phyloP scores from a whole-genome alignment of 805 yeast species.

The Grigorovia transvaalensis region DNA sequence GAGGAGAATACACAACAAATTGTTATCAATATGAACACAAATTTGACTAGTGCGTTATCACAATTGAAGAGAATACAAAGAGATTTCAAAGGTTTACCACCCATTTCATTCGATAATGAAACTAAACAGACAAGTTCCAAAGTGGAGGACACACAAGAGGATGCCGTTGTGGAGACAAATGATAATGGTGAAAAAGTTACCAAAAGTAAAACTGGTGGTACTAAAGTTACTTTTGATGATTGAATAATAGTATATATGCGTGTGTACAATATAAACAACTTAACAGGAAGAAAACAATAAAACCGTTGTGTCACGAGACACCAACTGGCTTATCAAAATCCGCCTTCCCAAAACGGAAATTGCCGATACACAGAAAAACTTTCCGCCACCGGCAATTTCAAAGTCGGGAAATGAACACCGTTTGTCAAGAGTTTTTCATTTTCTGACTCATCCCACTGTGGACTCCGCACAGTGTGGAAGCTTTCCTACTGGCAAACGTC shows the following conservation, averaged over 20 bases:
- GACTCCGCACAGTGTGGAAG: no score
- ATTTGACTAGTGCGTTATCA: conserved; percentile 30
- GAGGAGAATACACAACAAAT: neutral
- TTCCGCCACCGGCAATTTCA: no score
- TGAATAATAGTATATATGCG: conserved; percentile 6
- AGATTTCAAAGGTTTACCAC: conserved; percentile 73
- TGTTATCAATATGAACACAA: conserved; percentile 17
- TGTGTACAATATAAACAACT: neutral
- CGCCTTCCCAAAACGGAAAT: no score
- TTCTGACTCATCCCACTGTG: no score
- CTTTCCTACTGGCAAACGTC: no score
- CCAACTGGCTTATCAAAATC: neutral
- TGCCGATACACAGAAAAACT: no score
- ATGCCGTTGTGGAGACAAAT: neutral
- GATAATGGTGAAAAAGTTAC: conserved; percentile 7
- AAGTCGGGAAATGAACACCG: no score
- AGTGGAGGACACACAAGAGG: neutral
- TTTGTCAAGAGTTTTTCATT: no score
- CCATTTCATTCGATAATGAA: conserved; percentile 21
- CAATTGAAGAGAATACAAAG: conserved; percentile 69
- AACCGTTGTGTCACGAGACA: neutral
- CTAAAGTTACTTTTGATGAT: conserved; percentile 18
- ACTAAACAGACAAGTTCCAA: neutral
- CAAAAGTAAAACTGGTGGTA: conserved; percentile 23
- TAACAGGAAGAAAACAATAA: neutral